phyloP scores from a whole-genome alignment of 2,329 filamentous ascomycete genomes.

The Volutella citrinella region DNA sequence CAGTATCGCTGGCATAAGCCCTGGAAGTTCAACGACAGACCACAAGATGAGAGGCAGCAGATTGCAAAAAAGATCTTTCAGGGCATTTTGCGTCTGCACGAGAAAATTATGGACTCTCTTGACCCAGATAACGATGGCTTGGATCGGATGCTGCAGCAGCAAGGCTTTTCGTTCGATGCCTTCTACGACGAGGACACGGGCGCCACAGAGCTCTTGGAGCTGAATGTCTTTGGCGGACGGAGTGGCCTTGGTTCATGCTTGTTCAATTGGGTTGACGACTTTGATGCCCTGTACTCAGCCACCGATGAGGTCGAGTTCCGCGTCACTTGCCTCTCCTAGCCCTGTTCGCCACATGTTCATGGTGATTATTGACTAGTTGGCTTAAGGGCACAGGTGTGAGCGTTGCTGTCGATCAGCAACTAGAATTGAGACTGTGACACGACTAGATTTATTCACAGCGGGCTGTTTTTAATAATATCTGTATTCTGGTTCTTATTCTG shows the following conservation, averaged over 20 bases:
- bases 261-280: slow-evolving; percentile 43
- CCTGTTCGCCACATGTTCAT: no score
- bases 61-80: slow-evolving; percentile 16
- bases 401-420: no score
- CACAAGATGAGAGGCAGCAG: slow-evolving; percentile 8
- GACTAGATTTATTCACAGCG: no score
- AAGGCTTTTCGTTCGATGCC: slow-evolving; percentile 44
- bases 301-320: no score
- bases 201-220: slow-evolving; percentile 35
- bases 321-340: no score
- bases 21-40: slow-evolving; percentile 24
- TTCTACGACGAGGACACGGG: slow-evolving; percentile 29
- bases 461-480: no score
- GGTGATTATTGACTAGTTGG: no score
- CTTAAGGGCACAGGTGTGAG: no score
- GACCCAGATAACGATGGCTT: slow-evolving; percentile 12
- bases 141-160: slow-evolving; percentile 29
- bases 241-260: slow-evolving; percentile 43
- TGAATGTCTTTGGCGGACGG: slow-evolving; percentile 43
- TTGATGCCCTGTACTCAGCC: slow-evolving; percentile 35
- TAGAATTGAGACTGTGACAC: no score
- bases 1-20: slow-evolving; percentile 40
- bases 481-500: no score
- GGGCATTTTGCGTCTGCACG: slow-evolving; percentile 19
- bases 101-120: slow-evolving; percentile 26